Base-by-base conservation (phyloP, 2,329 filamentous ascomycete genomes). In the Setomelanomma holmii region DNA sequence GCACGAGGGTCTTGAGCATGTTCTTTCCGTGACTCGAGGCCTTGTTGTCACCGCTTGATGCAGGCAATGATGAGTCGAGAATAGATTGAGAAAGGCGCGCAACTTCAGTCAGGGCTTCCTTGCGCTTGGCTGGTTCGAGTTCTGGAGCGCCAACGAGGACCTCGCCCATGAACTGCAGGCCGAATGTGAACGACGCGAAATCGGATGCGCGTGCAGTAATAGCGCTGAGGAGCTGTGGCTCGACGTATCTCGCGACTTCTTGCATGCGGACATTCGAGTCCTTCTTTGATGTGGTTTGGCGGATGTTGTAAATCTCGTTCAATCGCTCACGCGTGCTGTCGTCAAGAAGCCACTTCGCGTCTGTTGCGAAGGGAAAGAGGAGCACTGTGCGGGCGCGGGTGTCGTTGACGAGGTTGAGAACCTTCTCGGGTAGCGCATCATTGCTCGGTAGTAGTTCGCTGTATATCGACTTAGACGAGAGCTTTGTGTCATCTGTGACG, bases 401-500 rank as follows among this genome's bases (percentile, higher is more conserved):
- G 64, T 92, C 85, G 60, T 87, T 89, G 59, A 83, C 86, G 4
- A 85, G 77, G 39, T 82, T 82, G 17, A 89, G 76, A 43, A 91
- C 79, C 56, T 88, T 89, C 61, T 89, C 84, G 2, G 82, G 78
- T 27, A 86, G 80, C 50, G 72, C 68, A n/a, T 79, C 75, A 44
- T 74, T 71, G 55, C 51, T 55, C 20, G 74, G 90, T 16, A 97
- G 78, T 11, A 99, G 81, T 75, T 98, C 93, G 0, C 90, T 83
- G 75, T 96, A 91, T 60, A 99, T 89, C 24, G 89, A 83, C 78
- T 96, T 98, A 44, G 87, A 83, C 3, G 87, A 90, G 68, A 96
- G 82, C 60, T 96, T 93, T 8, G 95, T 99, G 73, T 99, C 95
- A 65, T 99, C 95, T 42, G 96, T 87, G 42, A 96, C 88, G 66